Evolutionary conservation across 495 filamentous ascomycete species (phyloP), one percentile per base, ranked within the genome.

Genomic region (Daldinia decipiens): DNA sequence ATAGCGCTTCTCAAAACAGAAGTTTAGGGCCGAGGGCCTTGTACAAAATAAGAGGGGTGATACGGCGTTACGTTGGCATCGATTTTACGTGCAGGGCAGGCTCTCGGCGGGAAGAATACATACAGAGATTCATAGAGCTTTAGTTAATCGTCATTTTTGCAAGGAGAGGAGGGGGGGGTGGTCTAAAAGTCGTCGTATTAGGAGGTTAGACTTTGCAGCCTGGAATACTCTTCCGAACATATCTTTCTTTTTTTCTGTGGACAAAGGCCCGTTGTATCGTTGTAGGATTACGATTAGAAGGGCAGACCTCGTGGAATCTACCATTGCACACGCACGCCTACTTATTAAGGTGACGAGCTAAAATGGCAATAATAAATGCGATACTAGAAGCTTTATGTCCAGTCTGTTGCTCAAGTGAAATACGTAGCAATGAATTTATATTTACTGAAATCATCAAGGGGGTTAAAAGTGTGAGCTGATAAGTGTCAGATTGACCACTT

Each of bases 231-330:
- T 52, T 57, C 43, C 54, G 51, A 45, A 21, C 34, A 51, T 59
- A 55, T 24, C 38, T 59, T 40, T 26, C 31, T 34, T 43, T 51
- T 55, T 63, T 52, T 53, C 17, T 19, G 21, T 47, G 52, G 53
- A 36, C 57, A 53, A 24, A 15, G 40, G 12, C 36, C 54, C 36
- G 19, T 24, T 38, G 40, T 63, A 47, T 59, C 52, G 62, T 51
- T 63, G 69, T 71, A 71, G 63, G 69, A 59, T 59, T 71, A 71
- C 24, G 63, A 63, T 47, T 67, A 67, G 59, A 63, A 43, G 68
- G 55, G 61, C 58, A 47, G 43, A 19, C 26, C 54, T 52, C 26
- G 31, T 58, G 68, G 43, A 62, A 61, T 62, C 34, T 31, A 61
- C 17, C 52, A 12, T 47, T 27, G 57, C 43, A 31, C 26, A 66